Base-by-base conservation (phyloP, 2,329 filamentous ascomycete species). In the Niveomyces coronatus region DNA sequence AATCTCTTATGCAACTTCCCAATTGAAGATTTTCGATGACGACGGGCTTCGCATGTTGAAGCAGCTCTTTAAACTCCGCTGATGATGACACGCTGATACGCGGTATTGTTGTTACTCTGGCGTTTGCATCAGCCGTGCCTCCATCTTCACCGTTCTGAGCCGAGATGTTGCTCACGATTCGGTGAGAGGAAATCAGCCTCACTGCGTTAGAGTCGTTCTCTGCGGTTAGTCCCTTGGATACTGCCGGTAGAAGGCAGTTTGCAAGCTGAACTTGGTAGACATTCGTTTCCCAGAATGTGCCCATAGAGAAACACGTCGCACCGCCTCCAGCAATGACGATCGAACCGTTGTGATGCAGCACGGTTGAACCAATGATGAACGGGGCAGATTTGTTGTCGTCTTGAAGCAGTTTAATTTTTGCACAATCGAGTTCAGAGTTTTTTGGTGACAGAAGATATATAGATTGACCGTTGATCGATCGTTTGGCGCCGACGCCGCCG, bases 291-390 rank as follows among this genome's bases (percentile, higher is more conserved):
- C 85, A 93, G 51, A 76, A 87, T 6, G 83, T 84, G 2, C 87
- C 87, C 70, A 94, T 94, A 0, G 85, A 87, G 63, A 94, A 94
- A 55, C 86, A 94, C 0, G 86, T 85, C 13, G 83, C 85, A 26
- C 86, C 88, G 13, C 88, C 88, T 2, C 86, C 86, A 33, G 82
- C 57, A 7, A 93, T 61, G 9, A 85, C 50, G 3, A 87, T 49
- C 14, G 70, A 59, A 20, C 66, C 60, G 29, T 63, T 60, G 1
- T 70, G 59, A 19, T 62, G 53, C 11, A 71, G 57, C 7, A 71
- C 63, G 4, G 77, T 77, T 39, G 78, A 71, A 3, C 88, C 86
- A 35, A 86, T 67, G 35, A 94, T 67, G 5, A 94, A 65, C 10
- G 85, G 85, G 38, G 48, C 43, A 9, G 42, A 23, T 3, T 35